Conservation (phyloP, 2,329 filamentous ascomycete species). For the Cladosporium sp. region DNA sequence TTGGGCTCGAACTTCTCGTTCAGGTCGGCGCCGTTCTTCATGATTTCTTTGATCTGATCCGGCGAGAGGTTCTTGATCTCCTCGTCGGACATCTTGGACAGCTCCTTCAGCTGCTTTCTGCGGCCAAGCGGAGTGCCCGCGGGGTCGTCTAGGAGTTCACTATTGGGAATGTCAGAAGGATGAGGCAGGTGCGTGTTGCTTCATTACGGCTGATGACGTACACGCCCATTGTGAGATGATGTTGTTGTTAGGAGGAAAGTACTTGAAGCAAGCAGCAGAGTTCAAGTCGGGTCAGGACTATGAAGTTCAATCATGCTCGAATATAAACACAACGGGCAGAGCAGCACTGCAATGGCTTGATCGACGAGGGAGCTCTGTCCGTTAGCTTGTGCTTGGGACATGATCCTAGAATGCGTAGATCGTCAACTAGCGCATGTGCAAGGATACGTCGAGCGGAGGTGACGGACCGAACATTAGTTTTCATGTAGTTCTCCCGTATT, state of each 20-base stretch:
- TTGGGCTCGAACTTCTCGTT: conserved; percentile 13
- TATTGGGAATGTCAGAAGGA: neutral
- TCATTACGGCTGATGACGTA: neutral
- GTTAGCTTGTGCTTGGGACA: neutral
- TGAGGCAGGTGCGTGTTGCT: neutral
- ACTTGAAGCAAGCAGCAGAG: neutral
- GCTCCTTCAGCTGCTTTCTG: conserved; percentile 13
- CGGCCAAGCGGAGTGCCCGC: conserved; percentile 10
- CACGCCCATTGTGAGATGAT: conserved; percentile 1
- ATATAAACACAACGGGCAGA: too few species aligned
- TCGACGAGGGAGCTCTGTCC: conserved; percentile 1
- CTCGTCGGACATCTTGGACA: conserved; percentile 12
- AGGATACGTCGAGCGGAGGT: too few species aligned
- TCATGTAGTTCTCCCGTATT: neutral
- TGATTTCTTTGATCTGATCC: conserved; percentile 11
- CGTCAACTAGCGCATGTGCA: neutral
- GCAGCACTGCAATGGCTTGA: neutral
- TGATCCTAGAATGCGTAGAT: neutral
- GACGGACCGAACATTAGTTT: neutral
- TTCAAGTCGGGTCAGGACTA: too few species aligned
- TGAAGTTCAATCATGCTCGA: neutral
- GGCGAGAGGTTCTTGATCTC: conserved; percentile 13
- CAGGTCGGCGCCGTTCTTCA: conserved; percentile 7
- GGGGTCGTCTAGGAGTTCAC: conserved; percentile 10
- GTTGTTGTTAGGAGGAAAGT: neutral